Conservation (phyloP, 2,329 filamentous ascomycete species). For the Dichotomopilus funicola region DNA sequence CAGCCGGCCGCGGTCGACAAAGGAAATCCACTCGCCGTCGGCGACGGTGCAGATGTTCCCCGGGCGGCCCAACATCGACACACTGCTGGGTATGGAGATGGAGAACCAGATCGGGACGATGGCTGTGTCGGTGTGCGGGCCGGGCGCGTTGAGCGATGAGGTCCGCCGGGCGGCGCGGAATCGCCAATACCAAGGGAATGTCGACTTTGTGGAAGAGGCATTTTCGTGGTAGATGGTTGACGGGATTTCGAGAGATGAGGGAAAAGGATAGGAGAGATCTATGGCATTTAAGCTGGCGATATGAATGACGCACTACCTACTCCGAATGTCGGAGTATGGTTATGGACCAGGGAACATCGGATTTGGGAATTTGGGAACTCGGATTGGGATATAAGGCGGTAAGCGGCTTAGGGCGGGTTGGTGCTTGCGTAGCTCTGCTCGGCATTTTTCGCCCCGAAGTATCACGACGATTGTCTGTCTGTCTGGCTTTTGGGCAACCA, state of each 20-base stretch:
- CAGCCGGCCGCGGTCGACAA: slow-evolving; percentile 65
- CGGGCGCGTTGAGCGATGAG: slow-evolving; percentile 67
- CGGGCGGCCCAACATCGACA: slow-evolving; percentile 67
- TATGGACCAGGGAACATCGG: too few relatives aligned
- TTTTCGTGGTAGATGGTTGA: slow-evolving; percentile 51
- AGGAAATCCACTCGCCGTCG: slow-evolving; percentile 73
- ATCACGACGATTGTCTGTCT: too few relatives aligned
- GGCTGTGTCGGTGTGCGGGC: slow-evolving; percentile 68
- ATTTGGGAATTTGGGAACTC: too few relatives aligned
- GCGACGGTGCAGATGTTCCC: slow-evolving; percentile 81
- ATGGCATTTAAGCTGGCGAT: not conserved
- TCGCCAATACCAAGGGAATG: slow-evolving; percentile 56
- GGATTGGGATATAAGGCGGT: too few relatives aligned
- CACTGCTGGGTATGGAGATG: slow-evolving; percentile 66
- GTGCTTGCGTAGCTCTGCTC: too few relatives aligned
- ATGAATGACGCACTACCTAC: not conserved
- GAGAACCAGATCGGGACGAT: slow-evolving; percentile 67
- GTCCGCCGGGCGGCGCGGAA: slow-evolving; percentile 61
- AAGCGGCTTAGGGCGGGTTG: too few relatives aligned
- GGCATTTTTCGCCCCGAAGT: too few relatives aligned
- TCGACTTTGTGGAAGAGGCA: slow-evolving; percentile 75
- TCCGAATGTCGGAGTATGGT: too few relatives aligned
- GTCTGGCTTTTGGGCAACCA: too few relatives aligned
- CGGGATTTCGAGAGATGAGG: not conserved
- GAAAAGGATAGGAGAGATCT: not conserved